These are phyloP conservation scores for Gaeumannomyces sp. DNA, from an alignment of 2,329 filamentous ascomycete genomes.

Conservation along the genomic window DNA sequence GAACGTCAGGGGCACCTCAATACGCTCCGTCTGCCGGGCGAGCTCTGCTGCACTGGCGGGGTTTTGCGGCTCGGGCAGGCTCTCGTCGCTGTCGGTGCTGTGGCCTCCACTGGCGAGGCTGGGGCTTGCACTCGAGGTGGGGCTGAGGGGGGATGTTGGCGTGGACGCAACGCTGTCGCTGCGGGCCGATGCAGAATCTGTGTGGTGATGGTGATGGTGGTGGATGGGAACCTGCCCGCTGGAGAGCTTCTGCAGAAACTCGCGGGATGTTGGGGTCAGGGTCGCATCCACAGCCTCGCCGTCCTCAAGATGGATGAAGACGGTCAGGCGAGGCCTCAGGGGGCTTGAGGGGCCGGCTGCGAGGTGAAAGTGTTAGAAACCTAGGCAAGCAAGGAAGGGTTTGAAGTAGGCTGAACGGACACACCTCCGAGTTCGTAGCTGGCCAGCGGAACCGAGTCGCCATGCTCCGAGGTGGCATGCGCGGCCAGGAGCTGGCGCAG, in stretches of 20 bases:
- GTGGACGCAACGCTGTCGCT: background rate
- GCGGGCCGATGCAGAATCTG: background rate
- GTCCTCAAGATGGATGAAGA: conserved; percentile 60
- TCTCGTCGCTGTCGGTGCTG: background rate
- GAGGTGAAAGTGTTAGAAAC: background rate
- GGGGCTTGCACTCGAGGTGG: background rate
- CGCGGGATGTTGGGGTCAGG: conserved; percentile 57
- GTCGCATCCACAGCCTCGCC: conserved; percentile 63
- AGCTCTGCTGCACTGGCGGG: background rate
- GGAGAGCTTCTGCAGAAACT: conserved; percentile 56
- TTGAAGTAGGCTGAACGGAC: background rate
- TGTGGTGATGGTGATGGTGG: background rate
- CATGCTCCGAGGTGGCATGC: conserved; percentile 31
- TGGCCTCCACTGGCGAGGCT: background rate
- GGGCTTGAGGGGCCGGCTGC: conserved; percentile 2
- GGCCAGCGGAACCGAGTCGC: conserved; percentile 22
- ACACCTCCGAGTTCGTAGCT: conserved; percentile 51
- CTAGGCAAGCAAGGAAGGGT: background rate
- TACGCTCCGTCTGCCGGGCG: conserved; percentile 24
- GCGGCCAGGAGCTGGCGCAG: conserved; percentile 57
- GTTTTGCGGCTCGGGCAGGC: background rate
- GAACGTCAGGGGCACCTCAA: conserved; percentile 73
- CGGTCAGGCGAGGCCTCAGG: conserved; percentile 63
- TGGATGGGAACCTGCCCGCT: conserved; percentile 28
- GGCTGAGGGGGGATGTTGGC: background rate